Base-by-base conservation (phyloP, 2,329 filamentous ascomycete species). In the Paecilomyces formosus region DNA sequence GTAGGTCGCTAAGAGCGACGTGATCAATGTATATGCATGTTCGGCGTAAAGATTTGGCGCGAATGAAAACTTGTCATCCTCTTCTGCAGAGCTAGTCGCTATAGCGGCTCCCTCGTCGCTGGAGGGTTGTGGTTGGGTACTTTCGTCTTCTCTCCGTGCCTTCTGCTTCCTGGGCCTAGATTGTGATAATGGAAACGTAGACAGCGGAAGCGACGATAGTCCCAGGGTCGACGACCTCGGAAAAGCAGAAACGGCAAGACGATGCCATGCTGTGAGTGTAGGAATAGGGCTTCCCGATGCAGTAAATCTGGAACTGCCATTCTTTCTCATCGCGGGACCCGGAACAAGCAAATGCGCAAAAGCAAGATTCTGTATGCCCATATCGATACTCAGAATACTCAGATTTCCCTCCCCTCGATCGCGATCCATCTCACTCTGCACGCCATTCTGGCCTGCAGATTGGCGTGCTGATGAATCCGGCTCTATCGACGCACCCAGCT, bases 301-400 rank as follows among this genome's bases (percentile, higher is more conserved):
- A 45, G 35, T 21, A 45, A n/a, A 45, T 8, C 13, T n/a, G 7
- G 35, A 39, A 55, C 30, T 24, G n/a, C 5, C 12, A 31, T 55
- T 33, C 15, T 22, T 21, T 21, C 21, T 35, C 18, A 6, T 30
- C 11, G 18, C 7, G n/a, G 33, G 39, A 21, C 39, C 54, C 8
- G 62, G 60, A 56, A 81, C 67, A 18, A 74, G 66, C 31, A 89
- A 72, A 61, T 90, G 79, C 63, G 88, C 89, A 69, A 85, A 90
- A 1, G 89, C 90, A 3, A 95, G 78, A 70, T 95, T 95, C 51
- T 85, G 85, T 63, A 95, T 88, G 3, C 90, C 90, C 84, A 94
- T 88, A 71, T 95, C 90, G 61, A 95, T 88, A 69, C 89, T 92
- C 33, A 94, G 72, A 24, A 94, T 79, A 51, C 86, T 80, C 64